Evolutionary conservation across 441 rosid genomes (phyloP).

Genomic region (Mallotus japonicus): DNA sequence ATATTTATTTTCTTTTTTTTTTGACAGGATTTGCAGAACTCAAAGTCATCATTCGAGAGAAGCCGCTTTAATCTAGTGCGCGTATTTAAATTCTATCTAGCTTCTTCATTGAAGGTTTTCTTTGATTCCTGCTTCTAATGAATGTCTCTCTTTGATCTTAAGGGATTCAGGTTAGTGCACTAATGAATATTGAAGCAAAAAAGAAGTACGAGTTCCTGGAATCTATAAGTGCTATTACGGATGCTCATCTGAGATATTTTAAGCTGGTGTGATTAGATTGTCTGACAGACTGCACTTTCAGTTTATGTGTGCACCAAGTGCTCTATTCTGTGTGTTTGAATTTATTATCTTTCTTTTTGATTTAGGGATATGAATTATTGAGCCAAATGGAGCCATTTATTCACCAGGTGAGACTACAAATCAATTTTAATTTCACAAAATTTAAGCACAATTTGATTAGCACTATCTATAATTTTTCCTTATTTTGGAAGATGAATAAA

Average conservation of each 20-base stretch:
- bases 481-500: background rate
- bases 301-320: background rate
- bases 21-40: slow-evolving; percentile 79
- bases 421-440: slow-evolving; percentile 1
- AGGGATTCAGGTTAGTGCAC: slow-evolving; percentile 80
- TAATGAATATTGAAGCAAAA: slow-evolving; percentile 78
- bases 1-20: background rate
- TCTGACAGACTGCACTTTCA: slow-evolving; percentile 1
- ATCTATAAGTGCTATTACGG: slow-evolving; percentile 88
- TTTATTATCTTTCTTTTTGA: slow-evolving; percentile 22
- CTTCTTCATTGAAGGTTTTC: slow-evolving; percentile 18
- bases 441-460: background rate
- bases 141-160: slow-evolving; percentile 39
- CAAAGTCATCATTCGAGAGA: slow-evolving; percentile 83
- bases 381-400: slow-evolving; percentile 82
- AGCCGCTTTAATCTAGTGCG: slow-evolving; percentile 92
- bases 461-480: background rate
- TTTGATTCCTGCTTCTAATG: slow-evolving; percentile 23
- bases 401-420: slow-evolving; percentile 55
- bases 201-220: slow-evolving; percentile 93
- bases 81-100: slow-evolving; percentile 10
- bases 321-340: slow-evolving; percentile 14
- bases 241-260: slow-evolving; percentile 87
- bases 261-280: slow-evolving; percentile 54
- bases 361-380: slow-evolving; percentile 73